These are phyloP conservation scores for Exophiala dermatitidis DNA, from an alignment of 2,329 filamentous ascomycete genomes.

Conservation along the genomic window DNA sequence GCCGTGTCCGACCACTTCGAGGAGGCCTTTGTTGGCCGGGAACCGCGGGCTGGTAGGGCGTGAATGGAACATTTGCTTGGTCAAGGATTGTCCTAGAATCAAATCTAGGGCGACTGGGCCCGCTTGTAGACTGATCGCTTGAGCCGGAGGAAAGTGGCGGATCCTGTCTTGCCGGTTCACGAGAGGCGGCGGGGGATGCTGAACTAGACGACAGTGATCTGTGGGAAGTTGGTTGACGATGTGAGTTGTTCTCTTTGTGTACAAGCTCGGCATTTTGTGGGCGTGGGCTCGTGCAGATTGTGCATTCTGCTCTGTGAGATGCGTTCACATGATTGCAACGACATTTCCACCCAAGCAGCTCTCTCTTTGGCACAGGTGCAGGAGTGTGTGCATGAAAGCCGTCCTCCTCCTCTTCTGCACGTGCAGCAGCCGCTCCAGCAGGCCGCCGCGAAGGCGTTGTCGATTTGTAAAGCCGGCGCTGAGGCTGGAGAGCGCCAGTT, in stretches of 20 bases:
- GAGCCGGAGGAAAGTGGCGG: conserved; percentile 45
- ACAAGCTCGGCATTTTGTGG: conserved; percentile 20
- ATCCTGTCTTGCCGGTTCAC: neutral
- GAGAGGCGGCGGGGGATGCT: neutral
- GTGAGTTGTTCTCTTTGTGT: conserved; percentile 5
- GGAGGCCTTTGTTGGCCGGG: neutral
- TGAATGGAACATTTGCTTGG: neutral
- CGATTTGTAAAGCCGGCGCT: conserved; percentile 34
- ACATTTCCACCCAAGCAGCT: conserved; percentile 17
- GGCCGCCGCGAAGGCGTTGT: conserved; percentile 29
- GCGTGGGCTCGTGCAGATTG: conserved; percentile 28
- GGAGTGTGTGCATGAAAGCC: conserved; percentile 15
- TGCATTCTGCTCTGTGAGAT: conserved; percentile 24
- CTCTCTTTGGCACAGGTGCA: conserved; percentile 3
- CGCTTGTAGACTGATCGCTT: conserved; percentile 37
- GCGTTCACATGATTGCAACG: conserved; percentile 21
- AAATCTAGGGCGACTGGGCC: neutral
- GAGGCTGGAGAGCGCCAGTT: conserved; percentile 21
- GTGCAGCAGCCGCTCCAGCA: conserved; percentile 27
- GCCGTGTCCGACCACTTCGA: neutral
- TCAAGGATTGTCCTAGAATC: neutral
- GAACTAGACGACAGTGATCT: neutral
- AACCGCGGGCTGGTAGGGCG: neutral
- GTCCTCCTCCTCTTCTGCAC: conserved; percentile 24
- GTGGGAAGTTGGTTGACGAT: neutral